Conservation (phyloP, 495 filamentous ascomycete species). For the Xylaria venustula region DNA sequence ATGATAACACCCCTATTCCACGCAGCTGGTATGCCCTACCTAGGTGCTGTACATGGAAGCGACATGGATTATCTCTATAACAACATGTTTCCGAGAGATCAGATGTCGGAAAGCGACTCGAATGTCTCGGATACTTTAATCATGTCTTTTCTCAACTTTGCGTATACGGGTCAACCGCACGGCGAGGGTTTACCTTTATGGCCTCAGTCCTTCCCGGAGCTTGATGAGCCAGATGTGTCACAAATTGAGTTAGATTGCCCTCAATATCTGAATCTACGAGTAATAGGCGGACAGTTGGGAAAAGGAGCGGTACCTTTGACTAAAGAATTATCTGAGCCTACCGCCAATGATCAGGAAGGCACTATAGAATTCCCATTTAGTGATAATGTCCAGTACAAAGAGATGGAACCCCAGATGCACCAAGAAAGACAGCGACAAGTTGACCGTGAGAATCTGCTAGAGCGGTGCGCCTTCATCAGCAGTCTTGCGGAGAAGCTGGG, state of each 20-base stretch:
- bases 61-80: slow-evolving; percentile 34
- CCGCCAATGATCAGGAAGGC: neutral
- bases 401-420: neutral
- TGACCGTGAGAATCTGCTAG: slow-evolving; percentile 17
- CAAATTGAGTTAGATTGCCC: neutral
- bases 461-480: slow-evolving; percentile 20
- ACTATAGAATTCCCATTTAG: neutral
- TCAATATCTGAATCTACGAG: slow-evolving; percentile 1
- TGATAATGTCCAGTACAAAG: neutral
- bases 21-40: slow-evolving; percentile 26
- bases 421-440: slow-evolving; percentile 8
- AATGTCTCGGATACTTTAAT: slow-evolving; percentile 16
- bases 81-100: slow-evolving; percentile 22
- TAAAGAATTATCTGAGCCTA: too few species aligned
- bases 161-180: slow-evolving; percentile 16
- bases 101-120: slow-evolving; percentile 18
- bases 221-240: neutral
- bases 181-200: neutral
- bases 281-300: slow-evolving; percentile 22
- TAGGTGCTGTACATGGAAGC: slow-evolving; percentile 26
- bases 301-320: neutral
- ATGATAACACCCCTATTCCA: slow-evolving; percentile 25
- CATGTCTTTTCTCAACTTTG: slow-evolving; percentile 19
- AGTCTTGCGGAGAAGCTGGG: slow-evolving; percentile 21
- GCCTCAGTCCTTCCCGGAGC: slow-evolving; percentile 17